Evolutionary conservation across 768 basidiomycete species (phyloP), one percentile per base, ranked within the genome.

Genomic region (Suillus weaverae): DNA sequence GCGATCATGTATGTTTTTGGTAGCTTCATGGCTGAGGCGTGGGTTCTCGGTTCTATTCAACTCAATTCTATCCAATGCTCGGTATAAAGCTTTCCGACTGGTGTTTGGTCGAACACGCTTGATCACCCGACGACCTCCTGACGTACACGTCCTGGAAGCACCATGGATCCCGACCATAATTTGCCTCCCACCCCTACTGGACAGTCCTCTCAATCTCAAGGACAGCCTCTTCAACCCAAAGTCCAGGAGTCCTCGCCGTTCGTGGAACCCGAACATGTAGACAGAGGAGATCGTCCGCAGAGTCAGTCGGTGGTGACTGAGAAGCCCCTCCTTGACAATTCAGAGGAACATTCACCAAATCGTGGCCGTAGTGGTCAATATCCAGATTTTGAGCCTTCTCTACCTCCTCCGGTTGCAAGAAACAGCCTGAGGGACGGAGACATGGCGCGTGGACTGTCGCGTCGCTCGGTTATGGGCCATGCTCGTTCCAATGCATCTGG

Each of bases 81-180:
- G 26, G 38, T 59, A 59, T 59, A 59, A 59, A 59, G 56, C 56
- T 30, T 59, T 41, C 38, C 56, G 6, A 39, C 26, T 10, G 56
- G 26, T 6, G 32, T 33, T 51, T 1, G 20, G 9, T 20, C 44
- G 53, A 54, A 32, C 32, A 33, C 20, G 7, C 14, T 38, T 38
- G 55, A 14, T n/a, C 36, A 26, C 55, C 14, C 22, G 26, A 51
- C 22, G n/a, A 51, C 26, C 20, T 35, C 41, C 3, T 43, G 32
- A 14, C 44, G 18, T 46, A 10, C 35, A 30, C 48, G 16, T 60
- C 43, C n/a, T 62, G 41, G 46, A 39, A 30, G 56, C 16, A 60
- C 7, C 39, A 74, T 74, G 73, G 68, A 74, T 54, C 54, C 16
- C 14, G 63, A 51, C 2, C 68, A 22, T 51, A 32, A 51, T 9